Evolutionary conservation across 139 green algal genomes (phyloP), one percentile per base, ranked within the genome.

Genomic region (Picochlorum sp.): DNA sequence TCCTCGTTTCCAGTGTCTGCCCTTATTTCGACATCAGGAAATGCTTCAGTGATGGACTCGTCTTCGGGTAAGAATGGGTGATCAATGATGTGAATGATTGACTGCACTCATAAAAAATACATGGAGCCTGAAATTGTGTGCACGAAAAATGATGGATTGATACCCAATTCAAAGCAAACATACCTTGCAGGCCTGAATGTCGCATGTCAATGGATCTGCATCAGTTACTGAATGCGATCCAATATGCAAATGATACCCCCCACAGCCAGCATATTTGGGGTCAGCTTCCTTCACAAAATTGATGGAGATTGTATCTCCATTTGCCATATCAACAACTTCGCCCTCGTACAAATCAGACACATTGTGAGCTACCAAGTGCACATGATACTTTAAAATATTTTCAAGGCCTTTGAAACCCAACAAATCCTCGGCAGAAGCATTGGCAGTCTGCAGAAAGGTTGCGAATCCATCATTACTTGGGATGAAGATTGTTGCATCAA

Each of bases 121-220:
- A 20, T 6, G 5, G 7, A 53, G 29, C 9, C 12, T 33, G 12
- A 28, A 26, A 50, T 9, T 28, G 41, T n/a, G 16, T 7, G 18
- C 7, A 10, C 9, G 41, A 14, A 50, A 28, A 7, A 28, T 26
- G 16, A 22, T 1, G 7, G 16, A 1, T 26, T 22, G 1, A 50
- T 50, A 50, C 18, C 9, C 13, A 51, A 26, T 29, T 9, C 18
- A 4, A 1, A 24, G n/a, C 4, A 44, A 44, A 16, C 39, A 47
- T 53, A 56, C 50, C 50, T 56, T 33, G 25, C 50, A 56, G 10
- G 50, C 50, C 29, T 39, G 26, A 25, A 37, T 56, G 22, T 56
- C 50, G 30, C 50, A 56, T 13, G 16, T n/a, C 5, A 56, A 28
- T 33, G 50, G 50, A 56, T 56, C 50, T n/a, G 50, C 9, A 8